Evolutionary conservation across 2,329 filamentous ascomycete species (phyloP).

Genomic region (Aspergillus brunneoviolaceus): DNA sequence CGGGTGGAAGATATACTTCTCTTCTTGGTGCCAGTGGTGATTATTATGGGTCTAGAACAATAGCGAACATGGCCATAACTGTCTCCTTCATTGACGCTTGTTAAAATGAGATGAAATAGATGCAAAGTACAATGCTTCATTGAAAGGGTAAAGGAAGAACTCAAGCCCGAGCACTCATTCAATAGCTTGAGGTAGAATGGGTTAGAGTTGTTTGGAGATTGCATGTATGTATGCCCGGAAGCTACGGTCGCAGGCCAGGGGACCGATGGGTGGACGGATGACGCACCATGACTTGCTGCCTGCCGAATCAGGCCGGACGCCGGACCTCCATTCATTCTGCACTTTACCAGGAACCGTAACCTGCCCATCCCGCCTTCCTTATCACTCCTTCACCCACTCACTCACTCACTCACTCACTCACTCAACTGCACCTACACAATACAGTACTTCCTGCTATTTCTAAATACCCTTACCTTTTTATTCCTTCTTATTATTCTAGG

Average conservation of each 20-base stretch:
- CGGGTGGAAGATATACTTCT: background rate
- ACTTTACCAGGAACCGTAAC: slow-evolving; percentile 13
- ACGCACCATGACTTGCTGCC: slow-evolving; percentile 13
- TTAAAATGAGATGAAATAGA: too few relatives aligned
- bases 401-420: background rate
- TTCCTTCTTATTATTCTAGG: background rate
- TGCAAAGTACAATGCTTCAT: too few relatives aligned
- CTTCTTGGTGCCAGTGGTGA: too few relatives aligned
- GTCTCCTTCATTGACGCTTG: background rate
- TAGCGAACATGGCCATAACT: background rate
- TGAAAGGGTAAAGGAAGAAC: background rate
- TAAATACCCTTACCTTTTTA: background rate
- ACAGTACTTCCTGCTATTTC: too few relatives aligned
- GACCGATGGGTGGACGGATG: slow-evolving; percentile 2
- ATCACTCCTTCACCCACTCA: background rate
- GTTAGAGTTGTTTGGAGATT: background rate
- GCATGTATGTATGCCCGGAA: background rate
- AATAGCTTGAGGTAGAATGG: background rate
- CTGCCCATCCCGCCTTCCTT: slow-evolving; percentile 6
- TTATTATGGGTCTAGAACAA: background rate
- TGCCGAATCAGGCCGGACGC: slow-evolving; percentile 10
- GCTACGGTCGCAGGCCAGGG: background rate
- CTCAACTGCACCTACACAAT: background rate
- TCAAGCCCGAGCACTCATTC: background rate
- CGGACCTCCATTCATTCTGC: slow-evolving; percentile 13